Base-by-base conservation (phyloP, 768 basidiomycete species). In the Pleurotus eryngii region DNA sequence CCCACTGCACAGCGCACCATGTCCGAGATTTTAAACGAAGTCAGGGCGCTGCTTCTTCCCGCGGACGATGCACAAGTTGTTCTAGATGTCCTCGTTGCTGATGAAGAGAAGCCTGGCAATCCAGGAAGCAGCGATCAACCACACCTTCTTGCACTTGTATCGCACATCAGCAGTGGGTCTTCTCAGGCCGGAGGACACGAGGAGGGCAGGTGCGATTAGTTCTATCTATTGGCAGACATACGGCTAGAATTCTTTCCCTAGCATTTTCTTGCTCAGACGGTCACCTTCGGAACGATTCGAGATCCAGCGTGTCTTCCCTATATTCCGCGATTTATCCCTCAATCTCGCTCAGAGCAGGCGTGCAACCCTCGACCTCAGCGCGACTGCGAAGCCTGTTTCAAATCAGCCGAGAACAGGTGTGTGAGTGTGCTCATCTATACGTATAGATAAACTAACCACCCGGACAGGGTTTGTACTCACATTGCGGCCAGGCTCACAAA, bases 331-430 rank as follows among this genome's bases (percentile, higher is more conserved):
- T 35, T 82, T 88, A 62, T 70, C 76, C 4, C 75, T 89, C 39
- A 67, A 73, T 7, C 82, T 88, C 70, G 78, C 84, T 1, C 87
- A 89, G 64, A 73, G 78, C 40, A 74, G 71, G 26, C 72, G 72
- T 11, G 63, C 62, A 40, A 75, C 76, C 0, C 57, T 74, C 15
- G 74, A 81, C 54, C 61, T 74, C 6, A 64, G 64, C 39, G 53
- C 64, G 27, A 48, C 64, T 46, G 47, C 66, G 2, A 67, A 64
- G 48, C 54, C 74, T 3, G 61, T 61, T 4, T 56, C 67, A 24
- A 64, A 69, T 42, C 76, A 78, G 59, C 68, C 74, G 5, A 68
- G 71, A 40, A 67, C 78, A 64, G 80, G 83, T 84, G 17, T 24
- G 30, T 49, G 6, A 12, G 15, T 24, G 48, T 49, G 15, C 30